These are phyloP conservation scores for Parasarocladium wereldwijsianum DNA, from an alignment of 2,329 filamentous ascomycete species.

Conservation along the genomic window DNA sequence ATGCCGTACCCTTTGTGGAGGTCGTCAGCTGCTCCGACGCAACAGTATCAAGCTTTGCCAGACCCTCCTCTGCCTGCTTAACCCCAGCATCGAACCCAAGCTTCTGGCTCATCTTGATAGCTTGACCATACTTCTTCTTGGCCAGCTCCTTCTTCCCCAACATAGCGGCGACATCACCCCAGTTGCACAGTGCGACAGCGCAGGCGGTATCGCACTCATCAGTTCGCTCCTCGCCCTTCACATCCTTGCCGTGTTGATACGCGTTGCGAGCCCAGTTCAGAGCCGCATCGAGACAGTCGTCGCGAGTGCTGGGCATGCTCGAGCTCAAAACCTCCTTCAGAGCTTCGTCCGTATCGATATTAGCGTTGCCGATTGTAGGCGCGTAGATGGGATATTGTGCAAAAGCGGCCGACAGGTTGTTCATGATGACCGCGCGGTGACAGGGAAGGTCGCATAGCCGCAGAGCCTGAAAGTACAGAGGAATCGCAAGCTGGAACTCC, in stretches of 20 bases:
- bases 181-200: slow-evolving; percentile 70
- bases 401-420: slow-evolving; percentile 62
- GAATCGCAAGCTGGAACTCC: slow-evolving; percentile 68
- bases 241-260: slow-evolving; percentile 47
- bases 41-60: slow-evolving; percentile 24
- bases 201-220: slow-evolving; percentile 76
- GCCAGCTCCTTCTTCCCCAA: slow-evolving; percentile 51
- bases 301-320: slow-evolving; percentile 29
- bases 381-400: slow-evolving; percentile 45
- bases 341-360: slow-evolving; percentile 11
- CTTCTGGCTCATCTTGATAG: slow-evolving; percentile 42
- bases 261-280: slow-evolving; percentile 70
- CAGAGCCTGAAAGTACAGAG: slow-evolving; percentile 75
- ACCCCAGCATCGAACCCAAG: slow-evolving; percentile 37
- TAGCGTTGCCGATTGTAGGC: slow-evolving; percentile 7
- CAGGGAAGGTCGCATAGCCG: slow-evolving; percentile 52
- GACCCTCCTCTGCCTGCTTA: slow-evolving; percentile 34
- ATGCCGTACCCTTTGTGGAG: too few relatives aligned
- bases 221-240: slow-evolving; percentile 51
- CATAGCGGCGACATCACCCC: slow-evolving; percentile 73
- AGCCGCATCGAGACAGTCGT: slow-evolving; percentile 53
- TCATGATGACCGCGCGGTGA: slow-evolving; percentile 75
- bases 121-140: slow-evolving; percentile 52
- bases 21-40: slow-evolving; percentile 3
- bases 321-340: slow-evolving; percentile 14